Conservation (phyloP, 176 grass and related monocot genomes). For the Urochloa ruziziensis region DNA sequence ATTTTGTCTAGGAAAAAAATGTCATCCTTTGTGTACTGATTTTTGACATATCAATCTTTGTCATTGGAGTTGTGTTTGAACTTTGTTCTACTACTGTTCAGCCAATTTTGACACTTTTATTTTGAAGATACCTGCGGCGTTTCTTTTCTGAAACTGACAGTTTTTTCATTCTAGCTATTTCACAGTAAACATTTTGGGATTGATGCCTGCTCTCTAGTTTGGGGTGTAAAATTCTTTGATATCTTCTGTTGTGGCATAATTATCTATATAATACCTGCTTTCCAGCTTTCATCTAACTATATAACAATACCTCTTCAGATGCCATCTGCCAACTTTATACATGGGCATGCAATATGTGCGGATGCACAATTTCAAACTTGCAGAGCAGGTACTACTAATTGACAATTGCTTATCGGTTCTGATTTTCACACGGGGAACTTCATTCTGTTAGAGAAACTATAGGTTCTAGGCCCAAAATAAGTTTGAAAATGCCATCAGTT, state of each 20-base stretch:
- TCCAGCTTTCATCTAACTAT: slow-evolving; percentile 30
- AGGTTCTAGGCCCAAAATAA: background rate
- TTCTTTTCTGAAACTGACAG: background rate
- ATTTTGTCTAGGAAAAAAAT: background rate
- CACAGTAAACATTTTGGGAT: background rate
- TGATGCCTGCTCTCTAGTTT: slow-evolving; percentile 2
- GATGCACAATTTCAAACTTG: slow-evolving; percentile 91
- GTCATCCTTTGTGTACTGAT: background rate
- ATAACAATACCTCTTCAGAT: slow-evolving; percentile 54
- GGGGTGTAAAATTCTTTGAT: background rate
- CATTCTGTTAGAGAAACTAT: background rate
- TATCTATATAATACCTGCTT: background rate
- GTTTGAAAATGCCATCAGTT: background rate
- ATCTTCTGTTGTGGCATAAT: slow-evolving; percentile 5
- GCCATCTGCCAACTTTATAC: slow-evolving; percentile 93
- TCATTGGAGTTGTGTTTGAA: background rate
- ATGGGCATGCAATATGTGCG: slow-evolving; percentile 94
- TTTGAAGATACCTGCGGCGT: background rate
- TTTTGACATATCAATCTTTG: background rate
- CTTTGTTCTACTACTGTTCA: background rate
- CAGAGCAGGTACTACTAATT: slow-evolving; percentile 74
- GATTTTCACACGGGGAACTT: background rate
- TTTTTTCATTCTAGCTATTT: slow-evolving; percentile 1
- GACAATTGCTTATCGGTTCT: background rate
- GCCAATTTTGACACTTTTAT: background rate